phyloP scores from a whole-genome alignment of 257 asterid genomes.

The Solanum etuberosum region DNA sequence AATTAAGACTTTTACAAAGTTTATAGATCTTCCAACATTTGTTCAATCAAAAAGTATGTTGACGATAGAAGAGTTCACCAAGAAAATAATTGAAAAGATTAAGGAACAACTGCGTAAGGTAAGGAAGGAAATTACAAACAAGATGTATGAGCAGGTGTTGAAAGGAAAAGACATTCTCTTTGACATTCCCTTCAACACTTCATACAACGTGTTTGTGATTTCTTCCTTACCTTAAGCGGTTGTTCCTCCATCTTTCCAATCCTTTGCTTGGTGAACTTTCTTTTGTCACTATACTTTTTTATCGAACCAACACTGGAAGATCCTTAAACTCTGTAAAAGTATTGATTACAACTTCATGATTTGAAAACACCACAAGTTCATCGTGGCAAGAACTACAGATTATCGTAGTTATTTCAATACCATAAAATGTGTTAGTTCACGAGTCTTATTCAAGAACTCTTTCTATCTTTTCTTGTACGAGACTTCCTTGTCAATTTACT shows the following conservation, averaged over 20 bases:
- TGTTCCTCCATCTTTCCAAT: no score
- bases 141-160: neutral
- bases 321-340: neutral
- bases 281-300: neutral
- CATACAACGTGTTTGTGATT: neutral
- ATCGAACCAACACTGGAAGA: neutral
- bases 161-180: neutral
- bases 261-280: neutral
- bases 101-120: no score
- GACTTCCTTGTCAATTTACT: neutral
- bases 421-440: no score
- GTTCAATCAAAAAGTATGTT: neutral
- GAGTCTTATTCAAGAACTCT: no score
- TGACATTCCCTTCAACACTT: neutral
- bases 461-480: no score
- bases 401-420: no score
- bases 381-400: neutral
- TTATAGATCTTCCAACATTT: neutral
- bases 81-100: no score
- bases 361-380: neutral
- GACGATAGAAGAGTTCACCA: no score
- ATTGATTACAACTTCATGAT: neutral
- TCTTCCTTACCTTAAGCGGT: neutral
- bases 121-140: neutral
- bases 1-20: neutral